Percentiles rank a stretch among this genome's conserved stretches.
Evolutionary conservation across 129 eudicot species (phyloP).

Genomic region (Deinandra increscens): DNA sequence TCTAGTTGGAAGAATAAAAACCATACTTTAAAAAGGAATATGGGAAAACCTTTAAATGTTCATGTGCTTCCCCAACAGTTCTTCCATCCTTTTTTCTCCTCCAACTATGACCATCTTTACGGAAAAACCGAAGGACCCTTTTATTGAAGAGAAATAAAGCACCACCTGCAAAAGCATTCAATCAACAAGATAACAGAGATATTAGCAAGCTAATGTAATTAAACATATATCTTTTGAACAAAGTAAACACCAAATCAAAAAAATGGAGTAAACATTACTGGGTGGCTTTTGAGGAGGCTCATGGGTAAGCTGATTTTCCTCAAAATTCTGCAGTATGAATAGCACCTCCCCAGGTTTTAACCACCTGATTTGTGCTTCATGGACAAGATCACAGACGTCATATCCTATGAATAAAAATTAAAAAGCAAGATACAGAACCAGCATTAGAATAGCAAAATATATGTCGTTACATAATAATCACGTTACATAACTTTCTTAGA

Average conservation of each 20-base stretch:
- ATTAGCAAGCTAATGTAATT: neutral
- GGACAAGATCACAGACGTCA: constrained; percentile 57
- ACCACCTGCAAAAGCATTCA: constrained; percentile 59
- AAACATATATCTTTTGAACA: constrained; percentile 12
- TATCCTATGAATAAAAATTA: constrained; percentile 49
- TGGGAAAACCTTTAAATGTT: constrained; percentile 72
- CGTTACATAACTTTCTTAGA: neutral
- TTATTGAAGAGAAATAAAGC: constrained; percentile 88
- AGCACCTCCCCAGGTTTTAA: constrained; percentile 87
- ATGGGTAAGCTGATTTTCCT: constrained; percentile 60
- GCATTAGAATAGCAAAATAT: neutral
- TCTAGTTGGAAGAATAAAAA: constrained; percentile 4
- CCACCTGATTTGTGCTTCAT: constrained; percentile 87
- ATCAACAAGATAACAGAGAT: constrained; percentile 7
- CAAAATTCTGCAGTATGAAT: constrained; percentile 70
- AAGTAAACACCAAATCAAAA: constrained; percentile 8
- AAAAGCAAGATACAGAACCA: constrained; percentile 10
- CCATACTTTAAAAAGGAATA: constrained; percentile 13
- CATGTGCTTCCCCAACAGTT: constrained; percentile 97
- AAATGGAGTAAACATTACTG: constrained; percentile 37
- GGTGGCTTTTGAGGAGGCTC: constrained; percentile 77
- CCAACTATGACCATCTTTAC: constrained; percentile 95
- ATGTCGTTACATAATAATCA: neutral
- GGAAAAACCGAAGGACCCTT: constrained; percentile 82
- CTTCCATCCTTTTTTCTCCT: constrained; percentile 88